These are phyloP conservation scores for Letharia columbiana DNA, from an alignment of 495 filamentous ascomycete genomes.

Conservation along the genomic window DNA sequence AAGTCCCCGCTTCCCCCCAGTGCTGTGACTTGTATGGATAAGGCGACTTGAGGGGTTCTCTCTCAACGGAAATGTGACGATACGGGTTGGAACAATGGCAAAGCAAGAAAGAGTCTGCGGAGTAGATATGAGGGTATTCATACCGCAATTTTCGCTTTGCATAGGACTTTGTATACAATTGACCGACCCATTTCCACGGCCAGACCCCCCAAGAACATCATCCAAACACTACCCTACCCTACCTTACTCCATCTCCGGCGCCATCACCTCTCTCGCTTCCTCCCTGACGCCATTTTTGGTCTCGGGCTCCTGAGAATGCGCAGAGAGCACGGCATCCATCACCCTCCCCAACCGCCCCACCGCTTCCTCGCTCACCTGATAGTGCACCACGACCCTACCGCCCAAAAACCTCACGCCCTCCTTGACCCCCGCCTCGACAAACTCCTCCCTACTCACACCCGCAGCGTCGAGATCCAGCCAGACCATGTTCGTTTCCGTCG, in stretches of 20 bases:
- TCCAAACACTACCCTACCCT: not conserved
- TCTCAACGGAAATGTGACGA: too few relatives aligned
- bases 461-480: conserved; percentile 68
- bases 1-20: too few relatives aligned
- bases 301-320: not conserved
- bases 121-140: too few relatives aligned
- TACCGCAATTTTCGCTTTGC: too few relatives aligned
- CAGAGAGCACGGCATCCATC: conserved; percentile 21
- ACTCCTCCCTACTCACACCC: conserved; percentile 11
- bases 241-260: conserved; percentile 14
- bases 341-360: conserved; percentile 23
- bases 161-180: too few relatives aligned
- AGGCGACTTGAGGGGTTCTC: too few relatives aligned
- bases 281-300: conserved; percentile 8
- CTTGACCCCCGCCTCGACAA: conserved; percentile 20
- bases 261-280: conserved; percentile 17
- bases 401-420: conserved; percentile 23
- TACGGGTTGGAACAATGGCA: too few relatives aligned
- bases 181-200: too few relatives aligned
- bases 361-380: conserved; percentile 23
- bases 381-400: conserved; percentile 25
- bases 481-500: conserved; percentile 81
- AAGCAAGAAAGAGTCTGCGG: too few relatives aligned
- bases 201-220: not conserved
- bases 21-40: too few relatives aligned